phyloP scores from a whole-genome alignment of 2,329 filamentous ascomycete species.

The Epicoccum nigrum region DNA sequence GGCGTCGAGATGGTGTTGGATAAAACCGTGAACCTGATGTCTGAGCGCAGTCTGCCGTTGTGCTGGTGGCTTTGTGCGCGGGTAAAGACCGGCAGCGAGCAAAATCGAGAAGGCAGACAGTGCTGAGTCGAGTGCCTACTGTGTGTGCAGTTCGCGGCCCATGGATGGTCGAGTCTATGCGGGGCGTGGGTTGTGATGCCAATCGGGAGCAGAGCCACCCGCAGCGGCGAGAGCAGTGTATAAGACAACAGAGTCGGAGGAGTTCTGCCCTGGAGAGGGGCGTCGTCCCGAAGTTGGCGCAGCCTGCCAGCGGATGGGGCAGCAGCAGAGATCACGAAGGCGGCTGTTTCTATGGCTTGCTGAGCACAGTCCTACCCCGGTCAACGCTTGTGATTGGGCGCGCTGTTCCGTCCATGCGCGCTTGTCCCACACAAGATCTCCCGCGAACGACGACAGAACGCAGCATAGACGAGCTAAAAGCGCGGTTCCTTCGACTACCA shows the following conservation, averaged over 20 bases:
- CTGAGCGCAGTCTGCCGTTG: not conserved
- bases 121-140: not conserved
- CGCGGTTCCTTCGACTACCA: conserved; percentile 34
- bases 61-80: conserved; percentile 7
- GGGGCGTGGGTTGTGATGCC: conserved; percentile 25
- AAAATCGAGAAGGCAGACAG: not conserved
- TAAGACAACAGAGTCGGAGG: conserved; percentile 31
- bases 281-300: conserved; percentile 37
- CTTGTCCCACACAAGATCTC: conserved; percentile 27
- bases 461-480: conserved; percentile 28
- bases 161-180: conserved; percentile 16
- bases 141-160: conserved; percentile 3
- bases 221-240: conserved; percentile 41
- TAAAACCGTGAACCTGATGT: not conserved
- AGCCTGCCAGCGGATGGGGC: conserved; percentile 35
- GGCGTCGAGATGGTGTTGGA: conserved; percentile 1
- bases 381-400: conserved; percentile 21
- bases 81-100: conserved; percentile 6
- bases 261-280: conserved; percentile 32
- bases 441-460: conserved; percentile 26
- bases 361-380: conserved; percentile 25
- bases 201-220: conserved; percentile 31
- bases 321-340: conserved; percentile 32
- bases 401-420: conserved; percentile 25
- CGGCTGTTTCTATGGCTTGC: conserved; percentile 38